Evolutionary conservation across 208 protist species (phyloP).

Genomic region (Acanthamoeba healyi): DNA sequence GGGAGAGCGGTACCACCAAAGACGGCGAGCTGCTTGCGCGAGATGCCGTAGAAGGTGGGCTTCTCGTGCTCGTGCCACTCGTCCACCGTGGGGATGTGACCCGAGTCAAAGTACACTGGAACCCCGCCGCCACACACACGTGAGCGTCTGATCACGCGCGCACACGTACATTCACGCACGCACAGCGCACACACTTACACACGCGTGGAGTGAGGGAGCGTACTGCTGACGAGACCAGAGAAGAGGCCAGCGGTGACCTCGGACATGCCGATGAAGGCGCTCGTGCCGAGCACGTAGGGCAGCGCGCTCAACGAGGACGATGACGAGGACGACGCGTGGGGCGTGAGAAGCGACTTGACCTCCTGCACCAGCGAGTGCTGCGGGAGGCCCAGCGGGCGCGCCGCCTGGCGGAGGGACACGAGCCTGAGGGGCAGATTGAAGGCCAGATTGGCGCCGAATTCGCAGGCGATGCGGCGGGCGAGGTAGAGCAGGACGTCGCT

Average conservation of each 20-base stretch:
- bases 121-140: no score
- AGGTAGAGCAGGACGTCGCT: background rate
- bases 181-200: background rate
- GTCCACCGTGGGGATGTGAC: conserved; percentile 22
- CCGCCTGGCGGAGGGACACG: conserved; percentile 43
- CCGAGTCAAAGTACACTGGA: conserved; percentile 66
- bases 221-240: conserved; percentile 22
- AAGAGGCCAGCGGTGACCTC: conserved; percentile 52
- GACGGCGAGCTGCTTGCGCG: conserved; percentile 19
- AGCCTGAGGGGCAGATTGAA: conserved; percentile 59
- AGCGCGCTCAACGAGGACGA: background rate
- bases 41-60: conserved; percentile 49
- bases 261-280: conserved; percentile 41
- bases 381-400: background rate
- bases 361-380: background rate
- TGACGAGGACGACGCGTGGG: background rate
- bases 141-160: no score
- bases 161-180: background rate
- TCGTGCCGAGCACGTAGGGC: conserved; percentile 3
- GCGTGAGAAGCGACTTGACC: background rate
- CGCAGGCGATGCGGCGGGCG: background rate
- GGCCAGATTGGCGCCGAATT: conserved; percentile 62
- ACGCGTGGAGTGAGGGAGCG: background rate
- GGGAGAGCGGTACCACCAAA: conserved; percentile 1
- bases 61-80: conserved; percentile 70